These are phyloP conservation scores for Nannochloropsis oceanica DNA, from an alignment of 108 stramenopile genomes.

Conservation along the genomic window DNA sequence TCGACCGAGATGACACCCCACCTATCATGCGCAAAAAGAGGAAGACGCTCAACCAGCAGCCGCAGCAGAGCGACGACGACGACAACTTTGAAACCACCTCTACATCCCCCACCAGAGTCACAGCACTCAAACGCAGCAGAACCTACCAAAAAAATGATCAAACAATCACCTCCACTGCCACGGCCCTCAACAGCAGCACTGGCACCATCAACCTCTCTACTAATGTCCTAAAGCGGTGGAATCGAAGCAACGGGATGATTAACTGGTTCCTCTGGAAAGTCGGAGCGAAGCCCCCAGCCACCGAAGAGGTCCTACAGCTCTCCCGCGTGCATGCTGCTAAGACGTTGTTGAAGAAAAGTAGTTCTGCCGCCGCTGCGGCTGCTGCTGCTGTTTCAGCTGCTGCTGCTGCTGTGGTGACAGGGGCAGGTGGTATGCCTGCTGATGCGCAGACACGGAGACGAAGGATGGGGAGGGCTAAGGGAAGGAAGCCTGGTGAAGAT, in stretches of 20 bases:
- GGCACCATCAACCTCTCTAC: not conserved
- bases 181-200: not conserved
- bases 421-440: not conserved
- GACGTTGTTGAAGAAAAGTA: not conserved
- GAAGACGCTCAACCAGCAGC: not conserved
- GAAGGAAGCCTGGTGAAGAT: not conserved
- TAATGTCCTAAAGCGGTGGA: not conserved
- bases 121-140: not conserved
- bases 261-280: not conserved
- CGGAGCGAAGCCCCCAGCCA: not conserved
- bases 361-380: not conserved
- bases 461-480: not conserved
- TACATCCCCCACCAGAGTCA: not conserved
- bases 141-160: no score
- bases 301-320: not conserved
- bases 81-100: not conserved
- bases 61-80: not conserved
- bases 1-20: not conserved
- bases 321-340: not conserved
- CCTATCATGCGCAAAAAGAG: no score
- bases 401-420: not conserved
- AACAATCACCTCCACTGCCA: not conserved
- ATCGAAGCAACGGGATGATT: not conserved
- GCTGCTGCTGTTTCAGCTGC: not conserved
- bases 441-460: not conserved